Evolutionary conservation across 164 flowering plant genomes (phyloP), one percentile per base, ranked within the genome.

Genomic region (Santalum album): DNA sequence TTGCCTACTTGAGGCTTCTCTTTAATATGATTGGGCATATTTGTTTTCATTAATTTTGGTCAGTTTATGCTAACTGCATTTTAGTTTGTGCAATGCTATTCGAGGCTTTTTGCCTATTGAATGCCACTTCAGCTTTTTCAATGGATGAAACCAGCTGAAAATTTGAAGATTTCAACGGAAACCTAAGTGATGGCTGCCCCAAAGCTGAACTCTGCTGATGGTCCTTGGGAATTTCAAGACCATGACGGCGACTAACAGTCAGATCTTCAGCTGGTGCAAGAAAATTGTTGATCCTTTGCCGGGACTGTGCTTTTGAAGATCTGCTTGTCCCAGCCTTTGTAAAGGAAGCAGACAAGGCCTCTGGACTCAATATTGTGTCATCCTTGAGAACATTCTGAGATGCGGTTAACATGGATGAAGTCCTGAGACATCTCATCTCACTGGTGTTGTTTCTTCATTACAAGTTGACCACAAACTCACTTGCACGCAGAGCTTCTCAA

Each of bases 231-330:
- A 82, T 67, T 56, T 90, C 84, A 61, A 87, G 87, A 42, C 96
- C 99, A 56, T 80, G 87, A 34, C 79, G 82, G 44, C 87, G 94
- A 67, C 95, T 90, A 46, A 85, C 95, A 21, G 92, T 90, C 72
- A 94, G 61, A 50, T 78, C 66, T 52, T 81, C 84, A 53, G 90
- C 77, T 51, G 85, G 70, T 48, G 63, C 51, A 25, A 38, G 53
- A 24, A 53, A 50, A 50, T 44, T 69, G 43, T 53, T 74, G 55
- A 68, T 68, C n/a, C 55, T 63, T 52, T 60, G 64, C 57, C 57
- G 47, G 51, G 79, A 54, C 18, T 49, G 46, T 53, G 62, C 51
- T 54, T 63, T 65, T 15, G 75, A 51, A 51, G 64, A 61, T 56
- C 56, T 58, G 18, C 55, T 56, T 47, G 56, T 75, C 21, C 36